Percentiles rank a stretch among this genome's conserved stretches.
Conservation (phyloP, 2,329 filamentous ascomycete genomes). For the Dothistroma pini region DNA sequence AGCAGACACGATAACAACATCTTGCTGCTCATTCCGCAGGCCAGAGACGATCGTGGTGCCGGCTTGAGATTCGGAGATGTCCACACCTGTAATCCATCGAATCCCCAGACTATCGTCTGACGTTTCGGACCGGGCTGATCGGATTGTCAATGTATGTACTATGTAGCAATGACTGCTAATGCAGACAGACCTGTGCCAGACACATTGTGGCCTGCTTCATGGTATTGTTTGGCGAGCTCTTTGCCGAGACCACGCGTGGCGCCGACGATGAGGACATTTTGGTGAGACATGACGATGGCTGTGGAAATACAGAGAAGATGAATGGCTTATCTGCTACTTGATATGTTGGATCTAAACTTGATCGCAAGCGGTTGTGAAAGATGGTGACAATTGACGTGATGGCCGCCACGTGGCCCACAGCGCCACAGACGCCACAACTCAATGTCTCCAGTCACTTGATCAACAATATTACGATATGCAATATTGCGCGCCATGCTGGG, state of each 20-base stretch:
- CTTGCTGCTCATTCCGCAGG: slow-evolving; percentile 28
- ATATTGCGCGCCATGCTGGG: too few relatives aligned
- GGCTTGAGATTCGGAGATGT: slow-evolving; percentile 17
- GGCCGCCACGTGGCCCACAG: too few relatives aligned
- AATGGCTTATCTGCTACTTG: neutral
- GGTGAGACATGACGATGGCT: neutral
- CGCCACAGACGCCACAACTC: too few relatives aligned
- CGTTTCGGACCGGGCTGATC: slow-evolving; percentile 51
- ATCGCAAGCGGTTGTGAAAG: neutral
- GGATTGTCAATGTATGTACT: slow-evolving; percentile 43
- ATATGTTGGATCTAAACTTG: neutral
- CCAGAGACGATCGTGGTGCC: slow-evolving; percentile 24
- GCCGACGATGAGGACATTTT: slow-evolving; percentile 59
- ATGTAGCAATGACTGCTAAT: neutral
- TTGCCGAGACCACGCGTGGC: slow-evolving; percentile 66
- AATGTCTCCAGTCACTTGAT: too few relatives aligned
- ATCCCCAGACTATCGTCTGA: slow-evolving; percentile 36
- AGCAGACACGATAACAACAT: slow-evolving; percentile 61
- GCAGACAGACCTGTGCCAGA: neutral
- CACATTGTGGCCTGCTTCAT: slow-evolving; percentile 1
- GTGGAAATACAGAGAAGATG: neutral
- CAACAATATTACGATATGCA: too few relatives aligned
- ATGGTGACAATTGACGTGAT: neutral
- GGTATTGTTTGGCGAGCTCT: slow-evolving; percentile 57
- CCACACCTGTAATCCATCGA: slow-evolving; percentile 23